Evolutionary conservation across 169 alveolate genomes (phyloP).

Genomic region (Eimeria tenella): DNA sequence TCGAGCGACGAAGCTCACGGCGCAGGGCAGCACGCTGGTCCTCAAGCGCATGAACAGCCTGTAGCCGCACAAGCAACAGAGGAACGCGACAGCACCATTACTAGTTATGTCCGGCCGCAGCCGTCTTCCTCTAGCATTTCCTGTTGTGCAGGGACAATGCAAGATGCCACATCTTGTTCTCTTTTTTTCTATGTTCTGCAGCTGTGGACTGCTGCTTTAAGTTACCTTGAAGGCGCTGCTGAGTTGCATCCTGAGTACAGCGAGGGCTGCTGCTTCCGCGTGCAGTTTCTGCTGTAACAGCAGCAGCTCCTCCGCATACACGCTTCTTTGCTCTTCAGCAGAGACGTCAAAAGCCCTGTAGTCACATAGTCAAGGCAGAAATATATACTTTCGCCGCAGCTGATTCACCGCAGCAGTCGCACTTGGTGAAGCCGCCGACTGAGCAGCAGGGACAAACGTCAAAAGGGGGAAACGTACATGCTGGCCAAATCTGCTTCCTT

Average conservation of each 20-base stretch:
- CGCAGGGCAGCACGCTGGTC: conserved; percentile 40
- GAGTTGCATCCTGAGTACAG: conserved; percentile 22
- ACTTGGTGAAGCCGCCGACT: not conserved
- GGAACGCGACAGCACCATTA: not conserved
- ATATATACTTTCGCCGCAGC: not conserved
- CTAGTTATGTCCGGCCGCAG: too few relatives aligned
- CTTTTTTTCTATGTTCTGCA: too few relatives aligned
- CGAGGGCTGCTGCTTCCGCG: conserved; percentile 34
- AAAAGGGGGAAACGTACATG: not conserved
- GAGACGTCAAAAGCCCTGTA: conserved; percentile 5
- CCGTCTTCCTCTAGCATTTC: too few relatives aligned
- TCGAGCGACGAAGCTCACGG: conserved; percentile 27
- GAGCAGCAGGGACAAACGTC: not conserved
- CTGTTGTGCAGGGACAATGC: too few relatives aligned
- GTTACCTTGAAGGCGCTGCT: conserved; percentile 51
- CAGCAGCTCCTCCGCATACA: conserved; percentile 32
- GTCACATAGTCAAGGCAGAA: not conserved
- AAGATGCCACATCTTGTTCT: too few relatives aligned
- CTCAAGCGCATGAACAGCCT: conserved; percentile 41
- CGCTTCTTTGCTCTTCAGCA: not conserved
- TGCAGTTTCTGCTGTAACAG: conserved; percentile 30
- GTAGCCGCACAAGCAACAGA: not conserved
- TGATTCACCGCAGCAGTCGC: not conserved
- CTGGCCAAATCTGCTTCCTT: not conserved
- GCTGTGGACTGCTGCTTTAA: not conserved